These are phyloP conservation scores for Tuctoria greenei DNA, from an alignment of 176 grass and related monocot species.

Conservation along the genomic window DNA sequence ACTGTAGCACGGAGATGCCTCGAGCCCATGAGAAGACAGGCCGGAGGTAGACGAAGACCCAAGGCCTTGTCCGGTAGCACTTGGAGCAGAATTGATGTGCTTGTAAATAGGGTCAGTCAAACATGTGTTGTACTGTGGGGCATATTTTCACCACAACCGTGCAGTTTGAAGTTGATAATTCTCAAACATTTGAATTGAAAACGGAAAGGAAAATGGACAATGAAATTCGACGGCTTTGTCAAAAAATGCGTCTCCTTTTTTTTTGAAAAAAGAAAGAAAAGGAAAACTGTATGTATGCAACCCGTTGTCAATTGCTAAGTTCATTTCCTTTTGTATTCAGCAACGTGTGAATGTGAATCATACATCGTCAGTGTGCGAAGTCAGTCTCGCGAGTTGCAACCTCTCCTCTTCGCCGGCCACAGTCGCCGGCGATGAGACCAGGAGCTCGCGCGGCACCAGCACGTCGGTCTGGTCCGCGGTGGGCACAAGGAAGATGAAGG, in stretches of 20 bases:
- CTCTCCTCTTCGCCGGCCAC: not conserved
- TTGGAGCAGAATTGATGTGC: not conserved
- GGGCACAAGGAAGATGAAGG: conserved; percentile 62
- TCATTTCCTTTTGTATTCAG: not conserved
- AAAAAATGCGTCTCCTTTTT: not conserved
- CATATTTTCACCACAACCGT: not conserved
- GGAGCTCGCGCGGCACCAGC: conserved; percentile 60
- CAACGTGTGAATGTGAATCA: not conserved
- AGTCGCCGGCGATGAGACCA: not conserved
- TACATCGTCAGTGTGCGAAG: not conserved
- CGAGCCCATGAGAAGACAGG: not conserved
- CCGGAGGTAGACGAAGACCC: conserved; percentile 1
- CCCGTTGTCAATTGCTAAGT: not conserved
- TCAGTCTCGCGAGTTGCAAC: not conserved
- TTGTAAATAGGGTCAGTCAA: not conserved
- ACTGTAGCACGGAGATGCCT: not conserved
- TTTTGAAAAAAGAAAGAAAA: too few relatives aligned
- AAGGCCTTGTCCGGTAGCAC: not conserved
- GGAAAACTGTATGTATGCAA: not conserved
- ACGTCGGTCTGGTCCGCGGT: conserved; percentile 46
- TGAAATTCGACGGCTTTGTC: not conserved
- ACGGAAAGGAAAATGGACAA: not conserved
- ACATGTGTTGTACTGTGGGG: not conserved
- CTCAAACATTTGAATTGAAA: not conserved
- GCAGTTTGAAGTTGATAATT: not conserved